Evolutionary conservation across 2,329 filamentous ascomycete genomes (phyloP).

Genomic region (Alternaria triticimaculans): DNA sequence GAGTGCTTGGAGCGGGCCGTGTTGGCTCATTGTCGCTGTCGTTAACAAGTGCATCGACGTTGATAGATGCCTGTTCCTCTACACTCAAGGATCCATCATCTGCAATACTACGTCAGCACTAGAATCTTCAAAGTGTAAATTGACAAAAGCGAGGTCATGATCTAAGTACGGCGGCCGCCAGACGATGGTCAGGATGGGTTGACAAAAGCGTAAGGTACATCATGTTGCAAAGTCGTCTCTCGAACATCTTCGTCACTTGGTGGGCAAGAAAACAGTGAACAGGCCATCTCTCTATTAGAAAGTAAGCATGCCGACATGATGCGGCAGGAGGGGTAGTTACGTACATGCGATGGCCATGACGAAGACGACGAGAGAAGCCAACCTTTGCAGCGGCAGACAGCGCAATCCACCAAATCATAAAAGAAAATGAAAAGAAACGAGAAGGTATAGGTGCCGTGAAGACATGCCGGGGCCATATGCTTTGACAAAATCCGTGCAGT

Average conservation of each 20-base stretch:
- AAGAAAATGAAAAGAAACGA: constrained; percentile 29
- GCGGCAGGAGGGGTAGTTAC: constrained; percentile 52
- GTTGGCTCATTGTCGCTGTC: constrained; percentile 52
- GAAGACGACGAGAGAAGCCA: constrained; percentile 53
- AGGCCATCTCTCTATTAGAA: constrained; percentile 52
- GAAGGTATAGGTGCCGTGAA: constrained; percentile 44
- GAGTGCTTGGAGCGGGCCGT: constrained; percentile 38
- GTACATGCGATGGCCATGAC: constrained; percentile 55
- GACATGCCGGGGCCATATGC: constrained; percentile 39
- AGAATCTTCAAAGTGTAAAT: not conserved
- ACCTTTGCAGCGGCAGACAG: constrained; percentile 45
- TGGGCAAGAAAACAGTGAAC: constrained; percentile 36
- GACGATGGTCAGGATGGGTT: constrained; percentile 20
- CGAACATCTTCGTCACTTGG: constrained; percentile 51
- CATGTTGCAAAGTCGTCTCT: constrained; percentile 37
- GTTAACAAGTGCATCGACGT: constrained; percentile 73
- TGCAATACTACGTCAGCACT: constrained; percentile 56
- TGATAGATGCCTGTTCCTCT: constrained; percentile 66
- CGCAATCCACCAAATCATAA: constrained; percentile 40
- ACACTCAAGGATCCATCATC: constrained; percentile 67
- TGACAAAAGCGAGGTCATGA: not conserved
- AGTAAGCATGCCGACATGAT: constrained; percentile 49
- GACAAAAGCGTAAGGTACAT: constrained; percentile 37
- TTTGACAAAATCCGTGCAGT: constrained; percentile 32
- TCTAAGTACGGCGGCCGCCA: constrained; percentile 26